Percentiles rank a stretch among this genome's conserved stretches.
These are phyloP conservation scores for Andrographis paniculata DNA, from an alignment of 305 asterid species.

Conservation along the genomic window DNA sequence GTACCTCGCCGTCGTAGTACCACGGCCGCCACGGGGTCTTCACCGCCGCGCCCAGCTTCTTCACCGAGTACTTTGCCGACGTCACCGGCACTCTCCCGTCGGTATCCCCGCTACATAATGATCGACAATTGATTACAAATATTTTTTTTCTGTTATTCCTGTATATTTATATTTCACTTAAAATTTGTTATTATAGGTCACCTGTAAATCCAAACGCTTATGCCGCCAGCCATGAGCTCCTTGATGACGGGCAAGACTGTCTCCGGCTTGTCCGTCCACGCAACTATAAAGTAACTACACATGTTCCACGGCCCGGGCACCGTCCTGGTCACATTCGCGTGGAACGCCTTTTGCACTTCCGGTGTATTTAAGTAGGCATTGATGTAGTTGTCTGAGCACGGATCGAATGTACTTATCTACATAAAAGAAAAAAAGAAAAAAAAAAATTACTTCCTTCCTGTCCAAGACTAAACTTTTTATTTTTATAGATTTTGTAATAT, in stretches of 20 bases:
- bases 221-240: slow-evolving; percentile 40
- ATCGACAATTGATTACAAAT: neutral
- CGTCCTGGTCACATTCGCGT: slow-evolving; percentile 30
- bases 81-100: slow-evolving; percentile 45
- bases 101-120: slow-evolving; percentile 33
- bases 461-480: too few species aligned
- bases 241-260: slow-evolving; percentile 34
- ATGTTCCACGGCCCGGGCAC: slow-evolving; percentile 31
- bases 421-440: too few species aligned
- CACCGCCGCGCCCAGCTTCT: slow-evolving; percentile 24
- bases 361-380: slow-evolving; percentile 31
- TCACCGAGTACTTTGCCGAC: slow-evolving; percentile 32
- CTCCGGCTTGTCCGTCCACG: slow-evolving; percentile 27
- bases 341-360: slow-evolving; percentile 40
- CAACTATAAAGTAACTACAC: slow-evolving; percentile 26
- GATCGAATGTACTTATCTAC: slow-evolving; percentile 29
- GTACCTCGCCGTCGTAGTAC: slow-evolving; percentile 39
- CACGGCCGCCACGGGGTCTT: slow-evolving; percentile 53
- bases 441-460: too few species aligned
- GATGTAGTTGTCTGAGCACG: slow-evolving; percentile 31
- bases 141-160: neutral
- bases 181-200: too few species aligned
- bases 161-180: neutral
- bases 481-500: too few species aligned
- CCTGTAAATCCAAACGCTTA: slow-evolving; percentile 40